Base-by-base conservation (phyloP, 345 rosid genomes). In the Citrus mangshanensis region DNA sequence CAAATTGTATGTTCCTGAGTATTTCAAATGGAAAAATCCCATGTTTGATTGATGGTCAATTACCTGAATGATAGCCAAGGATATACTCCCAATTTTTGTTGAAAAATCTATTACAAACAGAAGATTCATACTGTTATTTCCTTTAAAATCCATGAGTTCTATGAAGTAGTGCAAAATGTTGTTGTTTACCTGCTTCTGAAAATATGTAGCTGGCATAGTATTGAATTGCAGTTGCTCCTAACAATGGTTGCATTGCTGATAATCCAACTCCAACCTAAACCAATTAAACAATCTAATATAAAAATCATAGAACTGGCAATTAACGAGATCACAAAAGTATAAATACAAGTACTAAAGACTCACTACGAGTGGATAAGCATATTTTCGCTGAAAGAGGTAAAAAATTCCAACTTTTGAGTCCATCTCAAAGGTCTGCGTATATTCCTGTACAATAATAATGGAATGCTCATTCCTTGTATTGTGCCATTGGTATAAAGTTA, bases 311-410 rank as follows among this genome's bases (percentile, higher is more conserved):
- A 56, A 69, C n/a, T 46, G 18, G 49, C 7, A 9, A 70, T 27
- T 7, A 16, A 46, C 4, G 51, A 46, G 18, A 46, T 46, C 51
- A 3, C 1, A 46, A 13, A 46, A 12, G 51, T 46, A 46, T 13
- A 13, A 46, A 46, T 12, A 46, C 5, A 0, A 46, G 5, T 46
- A 46, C 7, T 22, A 42, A 5, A 28, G 22, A 63, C 91, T 79
- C 62, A 93, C 96, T 5, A 79, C 81, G 75, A 91, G 91, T 58
- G 88, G 77, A 74, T 67, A 80, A 21, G 84, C 76, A 78, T 90
- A 93, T 88, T 87, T 88, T 63, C 55, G 46, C 49, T 87, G 86
- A 80, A 93, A 90, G 81, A 93, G 75, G 76, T 92, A 89, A 19
- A 83, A 40, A 68, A 85, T 40, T 73, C 85, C 75, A 19, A 80